Conservation (phyloP, 208 protist genomes). For the Blastocrithidia nonstop region DNA sequence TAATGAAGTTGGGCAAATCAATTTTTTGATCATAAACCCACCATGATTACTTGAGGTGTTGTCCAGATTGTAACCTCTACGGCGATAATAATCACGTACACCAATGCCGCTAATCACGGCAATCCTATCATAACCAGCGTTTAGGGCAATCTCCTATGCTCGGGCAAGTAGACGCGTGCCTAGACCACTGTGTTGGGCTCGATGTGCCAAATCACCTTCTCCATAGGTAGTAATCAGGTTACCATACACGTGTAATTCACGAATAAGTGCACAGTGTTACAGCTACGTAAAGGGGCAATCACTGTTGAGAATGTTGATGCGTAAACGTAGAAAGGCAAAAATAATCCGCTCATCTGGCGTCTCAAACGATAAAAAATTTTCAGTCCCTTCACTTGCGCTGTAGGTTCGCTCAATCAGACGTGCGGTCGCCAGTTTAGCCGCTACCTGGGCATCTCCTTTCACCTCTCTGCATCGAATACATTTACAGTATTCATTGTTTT, state of each 20-base stretch:
- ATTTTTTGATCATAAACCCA: slow-evolving; percentile 49
- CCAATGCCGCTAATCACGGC: slow-evolving; percentile 97
- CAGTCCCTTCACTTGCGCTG: slow-evolving; percentile 48
- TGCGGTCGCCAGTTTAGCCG: slow-evolving; percentile 22
- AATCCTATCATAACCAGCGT: slow-evolving; percentile 80
- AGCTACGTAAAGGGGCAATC: slow-evolving; percentile 94
- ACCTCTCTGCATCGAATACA: slow-evolving; percentile 93
- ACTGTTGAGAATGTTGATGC: slow-evolving; percentile 40
- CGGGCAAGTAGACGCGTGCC: slow-evolving; percentile 93
- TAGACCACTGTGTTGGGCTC: slow-evolving; percentile 94
- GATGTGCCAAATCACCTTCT: slow-evolving; percentile 10
- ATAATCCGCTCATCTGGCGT: slow-evolving; percentile 40
- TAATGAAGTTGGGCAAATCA: too few relatives aligned
- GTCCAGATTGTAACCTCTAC: slow-evolving; percentile 84
- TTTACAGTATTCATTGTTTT: slow-evolving; percentile 77
- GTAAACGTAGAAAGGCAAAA: slow-evolving; percentile 71
- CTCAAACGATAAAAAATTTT: slow-evolving; percentile 72
- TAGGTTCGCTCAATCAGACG: slow-evolving; percentile 39
- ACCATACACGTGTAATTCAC: slow-evolving; percentile 93
- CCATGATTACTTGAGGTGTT: slow-evolving; percentile 15
- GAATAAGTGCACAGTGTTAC: slow-evolving; percentile 83
- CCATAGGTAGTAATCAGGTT: slow-evolving; percentile 35
- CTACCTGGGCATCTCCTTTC: slow-evolving; percentile 40
- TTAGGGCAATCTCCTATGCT: slow-evolving; percentile 90
- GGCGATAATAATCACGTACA: slow-evolving; percentile 95